Evolutionary conservation across 2,329 filamentous ascomycete genomes (phyloP), one percentile per base, ranked within the genome.

Genomic region (Septoria petroselini): DNA sequence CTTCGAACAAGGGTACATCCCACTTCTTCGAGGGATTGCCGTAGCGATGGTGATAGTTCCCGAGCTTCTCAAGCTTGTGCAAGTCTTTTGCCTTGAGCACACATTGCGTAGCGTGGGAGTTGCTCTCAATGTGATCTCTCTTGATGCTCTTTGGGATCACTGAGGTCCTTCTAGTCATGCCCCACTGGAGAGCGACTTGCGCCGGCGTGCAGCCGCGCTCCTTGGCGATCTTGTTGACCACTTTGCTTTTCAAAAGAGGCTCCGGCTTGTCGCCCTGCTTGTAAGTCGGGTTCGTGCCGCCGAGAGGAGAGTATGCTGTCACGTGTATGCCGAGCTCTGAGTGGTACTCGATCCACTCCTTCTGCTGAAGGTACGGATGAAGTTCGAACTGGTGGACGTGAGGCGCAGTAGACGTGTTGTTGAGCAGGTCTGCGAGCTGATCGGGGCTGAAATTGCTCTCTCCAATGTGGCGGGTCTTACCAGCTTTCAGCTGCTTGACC

Each of bases 181-280:
- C 75, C 77, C 78, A 81, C 35, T 73, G 75, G 49, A 81, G 73
- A 5, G 81, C 68, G 5, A 81, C 62, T 53, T 78, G 74, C 1
- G 77, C 77, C 2, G 77, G 74, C n/a, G 83, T 74, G 61, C 76
- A 77, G 25, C 79, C 76, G 29, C 79, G 73, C 61, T 81, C 79
- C 71, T 82, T 82, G 67, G 83, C 77, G 15, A 86, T 81, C 44
- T 86, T 72, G 68, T 82, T 76, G 42, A 84, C 71, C 29, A 84
- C 76, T 1, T 80, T 77, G 65, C 80, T 82, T 49, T 81, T 80
- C 54, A 78, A 46, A 19, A 64, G 53, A 17, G 59, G 59, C n/a
- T 42, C 52, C 9, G 60, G 60, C 18, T 53, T 55, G 15, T 33
- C 49, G 38, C 58, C 55, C 8, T 54, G 48, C 12, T 59, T 46